Conservation (phyloP, 805 yeast species). For the Cyberlindnera mrakii region DNA sequence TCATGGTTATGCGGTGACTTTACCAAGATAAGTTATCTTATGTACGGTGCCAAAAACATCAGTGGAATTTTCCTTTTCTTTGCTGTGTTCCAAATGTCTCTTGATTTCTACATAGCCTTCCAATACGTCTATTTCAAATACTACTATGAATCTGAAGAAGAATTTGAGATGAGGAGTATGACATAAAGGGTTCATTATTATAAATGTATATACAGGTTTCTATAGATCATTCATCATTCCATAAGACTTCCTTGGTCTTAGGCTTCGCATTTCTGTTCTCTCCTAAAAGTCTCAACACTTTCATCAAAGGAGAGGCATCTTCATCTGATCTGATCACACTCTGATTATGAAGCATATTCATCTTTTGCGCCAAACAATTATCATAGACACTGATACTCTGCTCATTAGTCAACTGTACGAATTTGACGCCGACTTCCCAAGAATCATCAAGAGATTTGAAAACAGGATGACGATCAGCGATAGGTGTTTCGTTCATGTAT, state of each 20-base stretch:
- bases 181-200: background rate
- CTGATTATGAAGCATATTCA: conserved; percentile 21
- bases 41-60: conserved; percentile 71
- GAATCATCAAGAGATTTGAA: conserved; percentile 17
- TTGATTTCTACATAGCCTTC: conserved; percentile 67
- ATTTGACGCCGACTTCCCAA: conserved; percentile 30
- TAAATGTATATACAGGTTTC: background rate
- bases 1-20: conserved; percentile 91
- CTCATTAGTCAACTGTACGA: conserved; percentile 20
- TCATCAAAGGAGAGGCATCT: conserved; percentile 17
- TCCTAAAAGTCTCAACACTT: conserved; percentile 25
- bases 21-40: conserved; percentile 64
- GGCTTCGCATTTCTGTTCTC: conserved; percentile 20
- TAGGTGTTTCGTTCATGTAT: conserved; percentile 28
- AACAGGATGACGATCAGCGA: conserved; percentile 16
- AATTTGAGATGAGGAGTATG: conserved; percentile 11
- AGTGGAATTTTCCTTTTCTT: conserved; percentile 61
- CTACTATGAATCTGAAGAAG: conserved; percentile 21
- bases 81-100: conserved; percentile 70
- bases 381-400: conserved; percentile 17
- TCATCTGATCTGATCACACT: conserved; percentile 12
- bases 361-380: conserved; percentile 21
- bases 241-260: conserved; percentile 5
- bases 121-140: conserved; percentile 64
- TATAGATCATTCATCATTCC: conserved; percentile 19